Evolutionary conservation across 2,329 filamentous ascomycete species (phyloP).

Genomic region (Ophiostoma tasmaniense): DNA sequence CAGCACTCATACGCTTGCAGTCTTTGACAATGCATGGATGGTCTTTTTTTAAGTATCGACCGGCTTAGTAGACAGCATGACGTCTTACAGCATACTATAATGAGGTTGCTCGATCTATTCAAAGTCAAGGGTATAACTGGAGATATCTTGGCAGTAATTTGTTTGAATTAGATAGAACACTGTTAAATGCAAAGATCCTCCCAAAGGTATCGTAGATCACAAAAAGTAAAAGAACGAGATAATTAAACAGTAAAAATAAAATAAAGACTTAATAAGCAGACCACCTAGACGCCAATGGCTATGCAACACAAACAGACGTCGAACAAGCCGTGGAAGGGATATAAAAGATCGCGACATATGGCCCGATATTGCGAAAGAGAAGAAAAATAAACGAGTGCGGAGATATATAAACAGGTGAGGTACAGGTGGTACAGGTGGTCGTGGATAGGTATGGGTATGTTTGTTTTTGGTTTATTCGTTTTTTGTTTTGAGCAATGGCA

Average conservation of each 20-base stretch:
- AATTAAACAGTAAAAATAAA: background rate
- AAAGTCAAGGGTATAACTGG: no score
- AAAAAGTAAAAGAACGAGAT: background rate
- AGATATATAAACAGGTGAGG: background rate
- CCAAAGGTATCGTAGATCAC: background rate
- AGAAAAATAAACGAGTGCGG: background rate
- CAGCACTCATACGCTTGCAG: no score
- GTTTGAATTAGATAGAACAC: background rate
- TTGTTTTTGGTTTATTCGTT: background rate
- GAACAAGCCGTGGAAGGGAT: background rate
- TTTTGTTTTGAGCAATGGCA: background rate
- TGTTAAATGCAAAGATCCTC: background rate
- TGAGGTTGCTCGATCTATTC: no score
- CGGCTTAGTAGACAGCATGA: no score
- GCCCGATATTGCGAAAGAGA: background rate
- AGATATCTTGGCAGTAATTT: background rate
- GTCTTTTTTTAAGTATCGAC: no score
- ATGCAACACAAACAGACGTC: background rate
- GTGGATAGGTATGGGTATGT: background rate
- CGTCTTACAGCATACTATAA: no score
- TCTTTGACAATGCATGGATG: no score
- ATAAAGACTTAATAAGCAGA: background rate
- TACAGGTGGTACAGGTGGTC: background rate
- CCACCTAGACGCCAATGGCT: conserved; percentile 4
- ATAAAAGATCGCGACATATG: conserved; percentile 1